Conservation (phyloP, 2,329 filamentous ascomycete genomes). For the Nemania abortiva region DNA sequence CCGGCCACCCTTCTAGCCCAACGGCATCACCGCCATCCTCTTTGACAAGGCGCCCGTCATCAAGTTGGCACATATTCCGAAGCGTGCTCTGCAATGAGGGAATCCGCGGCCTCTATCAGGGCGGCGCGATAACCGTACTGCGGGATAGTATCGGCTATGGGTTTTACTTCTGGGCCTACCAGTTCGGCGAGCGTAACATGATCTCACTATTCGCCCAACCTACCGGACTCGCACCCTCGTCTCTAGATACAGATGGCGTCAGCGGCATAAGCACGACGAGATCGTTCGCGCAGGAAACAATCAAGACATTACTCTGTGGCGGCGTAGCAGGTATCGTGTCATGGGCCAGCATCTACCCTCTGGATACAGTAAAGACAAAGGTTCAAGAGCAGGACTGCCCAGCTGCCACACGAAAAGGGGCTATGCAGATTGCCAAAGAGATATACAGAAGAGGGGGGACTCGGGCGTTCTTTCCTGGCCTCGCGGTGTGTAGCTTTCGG, state of each 20-base stretch:
- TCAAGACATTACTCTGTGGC: conserved; percentile 82
- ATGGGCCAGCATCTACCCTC: conserved; percentile 90
- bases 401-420: conserved; percentile 56
- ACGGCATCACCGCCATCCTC: background rate
- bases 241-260: background rate
- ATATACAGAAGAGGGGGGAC: conserved; percentile 74
- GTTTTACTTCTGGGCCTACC: conserved; percentile 97
- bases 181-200: conserved; percentile 71
- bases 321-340: conserved; percentile 88
- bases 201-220: conserved; percentile 3
- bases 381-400: conserved; percentile 77
- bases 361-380: conserved; percentile 92
- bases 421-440: conserved; percentile 72
- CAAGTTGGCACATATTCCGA: conserved; percentile 73
- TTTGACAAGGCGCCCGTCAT: conserved; percentile 53
- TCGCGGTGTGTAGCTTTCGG: conserved; percentile 84
- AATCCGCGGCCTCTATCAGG: conserved; percentile 81
- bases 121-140: conserved; percentile 82
- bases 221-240: background rate
- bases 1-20: conserved; percentile 27
- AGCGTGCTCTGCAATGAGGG: conserved; percentile 69
- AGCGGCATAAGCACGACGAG: background rate
- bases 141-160: conserved; percentile 94
- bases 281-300: conserved; percentile 59
- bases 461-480: conserved; percentile 76